Evolutionary conservation across 2,329 filamentous ascomycete genomes (phyloP), one percentile per base, ranked within the genome.

Genomic region (Ambrosiella cleistominuta): DNA sequence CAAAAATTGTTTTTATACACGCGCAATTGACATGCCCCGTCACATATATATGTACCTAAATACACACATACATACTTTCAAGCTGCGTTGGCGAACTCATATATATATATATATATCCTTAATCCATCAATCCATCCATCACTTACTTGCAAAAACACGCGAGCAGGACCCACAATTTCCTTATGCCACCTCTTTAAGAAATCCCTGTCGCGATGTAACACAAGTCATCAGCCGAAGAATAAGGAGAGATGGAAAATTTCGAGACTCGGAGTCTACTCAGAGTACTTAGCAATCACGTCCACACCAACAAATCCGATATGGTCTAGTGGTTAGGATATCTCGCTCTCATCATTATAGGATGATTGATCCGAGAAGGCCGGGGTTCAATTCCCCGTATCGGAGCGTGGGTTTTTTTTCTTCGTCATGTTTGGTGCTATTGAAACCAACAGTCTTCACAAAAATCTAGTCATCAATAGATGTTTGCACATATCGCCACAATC

Each of bases 301-400:
- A 3, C 6, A 8, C 6, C n/a, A 5, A 8, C 11, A 12, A 7
- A 19, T 47, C 44, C 44, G 44, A 47, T 47, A 47, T 47, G n/a
- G 44, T 47, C 44, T 47, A 47, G 15, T 13, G 44, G 44, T 4
- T 47, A 47, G 44, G 44, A 47, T 47, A 47, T 47, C 15, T 47
- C 44, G 44, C 44, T 47, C 44, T 47, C 44, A 47, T 17, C 44
- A 3, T 3, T 17, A 17, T 2, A 13, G 7, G 44, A 8, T n/a
- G 44, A 8, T 27, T 17, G 51, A 40, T 53, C 62, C 62, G 62
- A 59, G 61, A 57, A 61, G 62, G 60, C 61, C 62, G 57, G 62
- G 62, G 62, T 63, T 63, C 61, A 60, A 63, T 63, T 63, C 62
- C 62, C 62, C 55, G 62, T 62, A 61, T 58, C 62, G 62, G 62